Evolutionary conservation across 192 early-diverging fungal genomes (phyloP), one percentile per base, ranked within the genome.

Genomic region (Chytriomyces sp.): DNA sequence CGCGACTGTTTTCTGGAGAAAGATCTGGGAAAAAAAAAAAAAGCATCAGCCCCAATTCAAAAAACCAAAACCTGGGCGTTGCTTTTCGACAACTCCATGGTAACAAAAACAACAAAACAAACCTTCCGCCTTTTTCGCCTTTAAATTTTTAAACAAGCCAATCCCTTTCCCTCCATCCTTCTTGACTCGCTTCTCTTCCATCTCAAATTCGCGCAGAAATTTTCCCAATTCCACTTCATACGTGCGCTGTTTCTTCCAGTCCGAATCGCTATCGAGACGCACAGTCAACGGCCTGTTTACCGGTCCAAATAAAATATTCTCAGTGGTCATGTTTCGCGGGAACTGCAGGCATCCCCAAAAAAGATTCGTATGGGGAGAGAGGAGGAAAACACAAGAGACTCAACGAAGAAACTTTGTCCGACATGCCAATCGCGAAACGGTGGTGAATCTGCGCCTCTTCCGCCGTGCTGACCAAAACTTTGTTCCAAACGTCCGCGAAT

Each of bases 1-100:
- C 82, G 24, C 73, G 62, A 47, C n/a, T 43, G n/a, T 72, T 71
- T 26, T 84, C 82, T n/a, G 82, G 61, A 10, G 73, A 53, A 23
- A 50, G 8, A 2, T 75, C 73, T 75, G 49, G 9, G 2, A 18
- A n/a, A 6, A 7, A 18, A n/a, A 6, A 45, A 28, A 43, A 67
- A 16, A 23, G 35, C 5, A 45, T 16, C 44, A 67, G 8, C 53
- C n/a, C n/a, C n/a, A n/a, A n/a, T 53, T 53, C 45, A 70, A 46
- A 53, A 53, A 9, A 46, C 8, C 8, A 18, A 11, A n/a, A n/a
- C n/a, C n/a, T n/a, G 43, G 0, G n/a, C 53, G 35, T 35, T 35
- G 35, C 35, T 35, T 35, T 35, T 35, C 35, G 35, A 35, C 35
- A 35, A 2, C 35, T 35, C 47, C 13, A 16, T 46, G 5, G 23